Base-by-base conservation (phyloP, 371 early-diverging fungal genomes). In the Capillidium rhysosporum region DNA sequence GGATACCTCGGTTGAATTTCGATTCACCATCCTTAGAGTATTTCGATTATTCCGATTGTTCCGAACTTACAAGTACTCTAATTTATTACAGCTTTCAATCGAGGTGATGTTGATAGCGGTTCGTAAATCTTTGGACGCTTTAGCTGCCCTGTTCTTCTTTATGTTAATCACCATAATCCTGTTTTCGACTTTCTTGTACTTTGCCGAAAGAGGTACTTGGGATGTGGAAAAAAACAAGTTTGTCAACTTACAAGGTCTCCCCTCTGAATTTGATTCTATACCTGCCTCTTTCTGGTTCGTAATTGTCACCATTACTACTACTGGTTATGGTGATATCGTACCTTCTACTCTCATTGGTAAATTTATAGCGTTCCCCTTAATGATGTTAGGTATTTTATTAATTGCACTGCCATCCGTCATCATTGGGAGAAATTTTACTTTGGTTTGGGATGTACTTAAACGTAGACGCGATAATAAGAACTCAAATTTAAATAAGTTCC, bases 341-440 rank as follows among this genome's bases (percentile, higher is more conserved):
- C 89, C 89, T 2, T 71, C 79, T 0, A 89, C 89, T 0, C 78
- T 83, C 61, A 66, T 86, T 47, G 89, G 89, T 47, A 86, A 86
- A 59, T 57, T 86, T 29, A 76, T 89, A 24, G 79, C 86, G 1
- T 85, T 86, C 56, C 85, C 86, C 1, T 80, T 82, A 21, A 86
- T 89, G 85, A 74, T 86, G 69, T 80, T 79, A 46, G 86, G 86
- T 48, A 79, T 88, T 18, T 53, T 88, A 71, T 61, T 86, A 46
- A 89, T 89, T 63, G 85, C 89, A 0, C 57, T 89, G 51, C 89
- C 89, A 9, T 86, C 87, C 29, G 87, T 89, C 54, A 85, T 89
- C 60, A 80, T 89, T 30, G 89, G 89, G 16, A 71, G 89, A 40
- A 84, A 86, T 59, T 89, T 86, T 60, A 84, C 86, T 0, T 68